Conservation (phyloP, 176 grass and related monocot genomes). For the Eleusine indica region DNA sequence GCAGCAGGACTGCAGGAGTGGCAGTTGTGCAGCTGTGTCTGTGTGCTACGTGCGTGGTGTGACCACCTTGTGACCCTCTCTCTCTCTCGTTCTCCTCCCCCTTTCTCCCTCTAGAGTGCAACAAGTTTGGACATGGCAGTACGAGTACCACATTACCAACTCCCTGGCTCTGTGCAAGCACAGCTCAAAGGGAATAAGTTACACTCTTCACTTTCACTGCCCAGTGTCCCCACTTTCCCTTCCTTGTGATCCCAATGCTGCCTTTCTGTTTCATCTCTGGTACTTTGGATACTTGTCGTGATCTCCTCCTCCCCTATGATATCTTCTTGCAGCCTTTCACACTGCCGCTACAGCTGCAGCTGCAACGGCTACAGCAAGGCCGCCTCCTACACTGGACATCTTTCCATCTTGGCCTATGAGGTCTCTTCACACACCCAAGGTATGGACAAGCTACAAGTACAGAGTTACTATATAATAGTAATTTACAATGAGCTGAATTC, state of each 20-base stretch:
- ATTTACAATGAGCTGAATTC: not conserved
- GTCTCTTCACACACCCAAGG: slow-evolving; percentile 68
- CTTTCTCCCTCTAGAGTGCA: slow-evolving; percentile 29
- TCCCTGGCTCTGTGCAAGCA: slow-evolving; percentile 43
- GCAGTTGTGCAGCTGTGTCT: slow-evolving; percentile 30
- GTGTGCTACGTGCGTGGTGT: not conserved
- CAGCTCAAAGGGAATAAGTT: slow-evolving; percentile 52
- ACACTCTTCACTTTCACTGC: slow-evolving; percentile 44
- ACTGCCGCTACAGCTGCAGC: slow-evolving; percentile 40
- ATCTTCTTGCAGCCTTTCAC: slow-evolving; percentile 75
- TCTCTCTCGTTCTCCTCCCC: slow-evolving; percentile 3
- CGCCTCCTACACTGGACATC: slow-evolving; percentile 84
- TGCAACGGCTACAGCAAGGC: slow-evolving; percentile 47
- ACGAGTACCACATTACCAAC: slow-evolving; percentile 48
- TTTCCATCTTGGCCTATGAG: slow-evolving; percentile 90
- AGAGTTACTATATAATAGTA: not conserved
- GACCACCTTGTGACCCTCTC: slow-evolving; percentile 41
- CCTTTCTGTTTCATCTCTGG: slow-evolving; percentile 58
- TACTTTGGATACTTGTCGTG: slow-evolving; percentile 44
- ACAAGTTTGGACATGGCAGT: slow-evolving; percentile 33
- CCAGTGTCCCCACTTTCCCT: slow-evolving; percentile 22
- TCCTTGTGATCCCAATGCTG: slow-evolving; percentile 56
- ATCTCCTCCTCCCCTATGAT: slow-evolving; percentile 53
- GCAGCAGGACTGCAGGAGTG: slow-evolving; percentile 35
- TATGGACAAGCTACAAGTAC: slow-evolving; percentile 38